Percentiles rank a stretch among this genome's conserved stretches.
These are phyloP conservation scores for Actinidia polygama DNA, from an alignment of 179 eudicot species.

Conservation along the genomic window DNA sequence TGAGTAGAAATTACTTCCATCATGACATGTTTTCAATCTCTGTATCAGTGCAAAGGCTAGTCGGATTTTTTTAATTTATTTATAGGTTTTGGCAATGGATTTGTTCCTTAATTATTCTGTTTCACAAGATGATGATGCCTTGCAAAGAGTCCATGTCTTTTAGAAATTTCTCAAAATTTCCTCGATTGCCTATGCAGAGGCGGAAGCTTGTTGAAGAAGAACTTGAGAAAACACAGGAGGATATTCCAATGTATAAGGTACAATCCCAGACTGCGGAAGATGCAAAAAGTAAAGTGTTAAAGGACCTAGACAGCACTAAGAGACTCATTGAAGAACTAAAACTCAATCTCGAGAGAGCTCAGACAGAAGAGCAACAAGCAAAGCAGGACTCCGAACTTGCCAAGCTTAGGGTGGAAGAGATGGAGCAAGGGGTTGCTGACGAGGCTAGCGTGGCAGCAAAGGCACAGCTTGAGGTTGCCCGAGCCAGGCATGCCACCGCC, in stretches of 20 bases:
- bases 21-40: not conserved
- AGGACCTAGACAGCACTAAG: constrained; percentile 83
- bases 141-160: not conserved
- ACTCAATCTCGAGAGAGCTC: constrained; percentile 83
- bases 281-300: constrained; percentile 55
- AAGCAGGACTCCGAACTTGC: constrained; percentile 88
- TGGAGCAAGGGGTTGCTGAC: constrained; percentile 85
- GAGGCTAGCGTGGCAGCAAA: constrained; percentile 89
- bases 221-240: constrained; percentile 71
- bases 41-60: not conserved
- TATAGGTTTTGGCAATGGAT: not conserved
- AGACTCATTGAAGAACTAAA: constrained; percentile 84
- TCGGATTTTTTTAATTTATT: no score
- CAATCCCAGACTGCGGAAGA: constrained; percentile 81
- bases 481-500: constrained; percentile 69
- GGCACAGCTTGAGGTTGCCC: constrained; percentile 89
- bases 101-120: not conserved
- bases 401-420: constrained; percentile 73
- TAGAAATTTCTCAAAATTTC: not conserved
- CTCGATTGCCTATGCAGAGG: constrained; percentile 50
- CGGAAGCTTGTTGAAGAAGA: constrained; percentile 76
- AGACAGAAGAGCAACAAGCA: constrained; percentile 88
- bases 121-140: not conserved
- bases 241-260: constrained; percentile 71
- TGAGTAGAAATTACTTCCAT: not conserved